Evolutionary conservation across 1,139 yeast genomes (phyloP).

Genomic region (Kurtzmaniella quercitrusa): DNA sequence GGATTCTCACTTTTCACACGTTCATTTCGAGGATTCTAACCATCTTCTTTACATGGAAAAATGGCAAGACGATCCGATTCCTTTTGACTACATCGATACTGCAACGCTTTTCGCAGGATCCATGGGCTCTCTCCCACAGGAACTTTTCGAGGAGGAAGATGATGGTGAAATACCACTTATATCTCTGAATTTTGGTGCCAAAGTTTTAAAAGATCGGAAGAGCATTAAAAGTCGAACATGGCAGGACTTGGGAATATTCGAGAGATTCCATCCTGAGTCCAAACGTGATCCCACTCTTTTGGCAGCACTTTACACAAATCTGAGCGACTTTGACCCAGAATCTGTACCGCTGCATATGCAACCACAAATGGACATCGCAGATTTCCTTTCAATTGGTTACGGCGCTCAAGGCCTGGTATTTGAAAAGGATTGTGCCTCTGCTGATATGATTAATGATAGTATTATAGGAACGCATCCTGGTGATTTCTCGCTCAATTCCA

Average conservation of each 20-base stretch:
- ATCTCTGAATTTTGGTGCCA: conserved; percentile 37
- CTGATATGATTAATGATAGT: conserved; percentile 28
- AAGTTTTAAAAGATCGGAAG: conserved; percentile 32
- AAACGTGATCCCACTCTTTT: conserved; percentile 31
- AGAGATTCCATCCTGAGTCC: conserved; percentile 22
- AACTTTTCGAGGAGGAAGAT: conserved; percentile 36
- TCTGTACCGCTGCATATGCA: conserved; percentile 9
- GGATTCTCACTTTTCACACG: conserved; percentile 30
- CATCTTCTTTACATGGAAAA: conserved; percentile 40
- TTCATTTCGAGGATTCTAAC: conserved; percentile 37
- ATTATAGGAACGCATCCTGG: conserved; percentile 17
- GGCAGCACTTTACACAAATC: conserved; percentile 22
- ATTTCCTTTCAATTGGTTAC: conserved; percentile 38
- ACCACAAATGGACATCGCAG: conserved; percentile 20
- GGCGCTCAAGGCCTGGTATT: conserved; percentile 14
- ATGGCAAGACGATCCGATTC: conserved; percentile 41
- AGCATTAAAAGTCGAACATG: conserved; percentile 30
- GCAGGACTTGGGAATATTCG: conserved; percentile 32
- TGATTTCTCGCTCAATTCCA: conserved; percentile 30
- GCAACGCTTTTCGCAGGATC: conserved; percentile 35
- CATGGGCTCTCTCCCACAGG: conserved; percentile 31
- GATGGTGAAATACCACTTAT: conserved; percentile 38
- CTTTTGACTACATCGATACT: conserved; percentile 42
- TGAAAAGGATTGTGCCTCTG: conserved; percentile 14
- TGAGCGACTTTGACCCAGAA: conserved; percentile 8